These are phyloP conservation scores for Geosmithia putterillii DNA, from an alignment of 2,329 filamentous ascomycete species.

Conservation along the genomic window DNA sequence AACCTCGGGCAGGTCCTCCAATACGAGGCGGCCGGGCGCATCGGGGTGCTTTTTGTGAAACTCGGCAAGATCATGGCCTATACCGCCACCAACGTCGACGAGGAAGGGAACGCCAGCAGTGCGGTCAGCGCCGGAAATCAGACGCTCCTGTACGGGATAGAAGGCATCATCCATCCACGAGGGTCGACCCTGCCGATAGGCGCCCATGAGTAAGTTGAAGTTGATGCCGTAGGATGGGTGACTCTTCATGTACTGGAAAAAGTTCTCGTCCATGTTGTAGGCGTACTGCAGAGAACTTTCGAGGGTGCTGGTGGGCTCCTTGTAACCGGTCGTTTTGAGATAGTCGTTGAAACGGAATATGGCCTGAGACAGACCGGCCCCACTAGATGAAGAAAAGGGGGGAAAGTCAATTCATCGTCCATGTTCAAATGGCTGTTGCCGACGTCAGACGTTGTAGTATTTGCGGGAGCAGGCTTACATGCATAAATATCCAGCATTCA, in stretches of 20 bases:
- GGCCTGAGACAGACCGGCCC: constrained; percentile 5
- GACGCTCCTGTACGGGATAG: constrained; percentile 17
- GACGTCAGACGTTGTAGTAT: not conserved
- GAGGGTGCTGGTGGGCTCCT: constrained; percentile 10
- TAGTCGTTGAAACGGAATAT: constrained; percentile 16
- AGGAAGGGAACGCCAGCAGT: constrained; percentile 13
- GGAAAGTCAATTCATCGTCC: not conserved
- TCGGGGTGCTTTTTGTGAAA: constrained; percentile 20
- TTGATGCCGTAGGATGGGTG: constrained; percentile 14
- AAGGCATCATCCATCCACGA: constrained; percentile 22
- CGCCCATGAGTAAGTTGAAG: constrained; percentile 24
- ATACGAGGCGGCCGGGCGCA: constrained; percentile 25
- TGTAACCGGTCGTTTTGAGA: constrained; percentile 12
- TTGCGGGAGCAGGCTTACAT: constrained; percentile 10
- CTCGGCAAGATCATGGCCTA: constrained; percentile 20
- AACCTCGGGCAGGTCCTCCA: constrained; percentile 34
- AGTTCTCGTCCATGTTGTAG: constrained; percentile 17
- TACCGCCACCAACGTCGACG: constrained; percentile 21
- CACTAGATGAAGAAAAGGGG: not conserved
- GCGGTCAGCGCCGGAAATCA: constrained; percentile 14
- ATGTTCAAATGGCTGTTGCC: no score
- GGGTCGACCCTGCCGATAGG: constrained; percentile 18
- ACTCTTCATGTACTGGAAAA: constrained; percentile 19
- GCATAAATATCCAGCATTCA: constrained; percentile 19
- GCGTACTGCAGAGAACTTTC: constrained; percentile 10